Percentiles rank a stretch among this genome's conserved stretches.
These are phyloP conservation scores for Sclerotiophoma versabilis DNA, from an alignment of 2,329 filamentous ascomycete species.

Conservation along the genomic window DNA sequence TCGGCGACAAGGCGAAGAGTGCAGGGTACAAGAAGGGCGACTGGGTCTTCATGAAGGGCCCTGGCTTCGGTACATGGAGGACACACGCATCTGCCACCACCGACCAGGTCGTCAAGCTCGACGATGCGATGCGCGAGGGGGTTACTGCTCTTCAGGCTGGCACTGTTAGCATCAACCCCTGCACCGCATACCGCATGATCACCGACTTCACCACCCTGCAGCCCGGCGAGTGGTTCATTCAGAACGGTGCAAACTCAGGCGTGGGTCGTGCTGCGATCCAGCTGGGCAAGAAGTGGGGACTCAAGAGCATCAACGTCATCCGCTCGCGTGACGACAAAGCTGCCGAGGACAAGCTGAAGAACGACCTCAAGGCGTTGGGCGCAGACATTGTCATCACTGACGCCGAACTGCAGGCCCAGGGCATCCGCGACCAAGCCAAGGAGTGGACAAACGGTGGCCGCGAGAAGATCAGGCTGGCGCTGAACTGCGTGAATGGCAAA, in stretches of 20 bases:
- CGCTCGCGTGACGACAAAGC: constrained; percentile 76
- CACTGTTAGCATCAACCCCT: constrained; percentile 90
- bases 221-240: constrained; percentile 91
- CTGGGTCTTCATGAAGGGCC: constrained; percentile 88
- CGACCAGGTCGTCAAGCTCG: constrained; percentile 71
- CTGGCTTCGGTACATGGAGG: constrained; percentile 91
- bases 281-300: constrained; percentile 82
- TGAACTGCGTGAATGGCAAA: constrained; percentile 96
- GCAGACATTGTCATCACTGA: constrained; percentile 70
- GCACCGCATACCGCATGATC: constrained; percentile 93
- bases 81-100: constrained; percentile 79
- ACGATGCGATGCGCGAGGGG: constrained; percentile 71
- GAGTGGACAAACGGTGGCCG: constrained; percentile 74
- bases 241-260: constrained; percentile 95
- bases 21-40: constrained; percentile 74
- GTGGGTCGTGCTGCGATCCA: constrained; percentile 93
- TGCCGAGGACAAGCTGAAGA: constrained; percentile 70
- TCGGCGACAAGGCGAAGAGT: constrained; percentile 65
- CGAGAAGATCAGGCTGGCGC: constrained; percentile 75
- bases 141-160: constrained; percentile 80
- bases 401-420: constrained; percentile 64
- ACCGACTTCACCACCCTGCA: constrained; percentile 73
- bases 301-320: constrained; percentile 89
- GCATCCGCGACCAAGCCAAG: constrained; percentile 68
- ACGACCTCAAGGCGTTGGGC: constrained; percentile 67